A percentile compares a stretch with the other conserved stretches of the same genome.
Conservation (phyloP, 805 yeast species). For the Candida vartiovaarae region DNA sequence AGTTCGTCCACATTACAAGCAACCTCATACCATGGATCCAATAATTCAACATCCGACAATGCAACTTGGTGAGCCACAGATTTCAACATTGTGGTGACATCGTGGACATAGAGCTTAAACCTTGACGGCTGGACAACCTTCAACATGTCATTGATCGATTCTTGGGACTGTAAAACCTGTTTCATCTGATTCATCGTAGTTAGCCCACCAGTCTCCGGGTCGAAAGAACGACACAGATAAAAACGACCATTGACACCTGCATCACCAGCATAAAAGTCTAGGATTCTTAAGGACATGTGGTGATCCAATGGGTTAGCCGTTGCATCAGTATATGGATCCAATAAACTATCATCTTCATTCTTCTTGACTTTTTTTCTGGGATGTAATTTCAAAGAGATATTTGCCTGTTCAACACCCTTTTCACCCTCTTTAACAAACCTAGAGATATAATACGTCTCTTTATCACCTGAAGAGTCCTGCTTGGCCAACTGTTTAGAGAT, state of each 20-base stretch:
- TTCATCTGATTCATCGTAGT: constrained; percentile 9
- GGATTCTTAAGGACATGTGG: constrained; percentile 17
- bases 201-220: constrained; percentile 13
- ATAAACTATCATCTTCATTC: constrained; percentile 1
- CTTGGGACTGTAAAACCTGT: constrained; percentile 1
- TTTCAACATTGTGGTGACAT: constrained; percentile 14
- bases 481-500: constrained; percentile 7
- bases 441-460: constrained; percentile 21
- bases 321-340: constrained; percentile 14
- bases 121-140: constrained; percentile 15
- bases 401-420: constrained; percentile 14
- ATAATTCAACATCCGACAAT: background rate
- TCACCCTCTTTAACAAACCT: constrained; percentile 20
- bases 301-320: constrained; percentile 13
- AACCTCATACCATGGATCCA: constrained; percentile 24
- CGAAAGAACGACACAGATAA: constrained; percentile 18
- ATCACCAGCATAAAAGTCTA: constrained; percentile 24
- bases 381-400: constrained; percentile 8
- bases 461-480: constrained; percentile 17
- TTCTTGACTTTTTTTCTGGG: constrained; percentile 12
- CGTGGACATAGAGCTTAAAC: constrained; percentile 23
- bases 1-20: constrained; percentile 13
- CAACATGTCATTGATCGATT: constrained; percentile 9
- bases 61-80: background rate
- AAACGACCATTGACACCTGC: constrained; percentile 21